phyloP scores from a whole-genome alignment of 2,329 filamentous ascomycete genomes.

The Pseudocercospora vitis region DNA sequence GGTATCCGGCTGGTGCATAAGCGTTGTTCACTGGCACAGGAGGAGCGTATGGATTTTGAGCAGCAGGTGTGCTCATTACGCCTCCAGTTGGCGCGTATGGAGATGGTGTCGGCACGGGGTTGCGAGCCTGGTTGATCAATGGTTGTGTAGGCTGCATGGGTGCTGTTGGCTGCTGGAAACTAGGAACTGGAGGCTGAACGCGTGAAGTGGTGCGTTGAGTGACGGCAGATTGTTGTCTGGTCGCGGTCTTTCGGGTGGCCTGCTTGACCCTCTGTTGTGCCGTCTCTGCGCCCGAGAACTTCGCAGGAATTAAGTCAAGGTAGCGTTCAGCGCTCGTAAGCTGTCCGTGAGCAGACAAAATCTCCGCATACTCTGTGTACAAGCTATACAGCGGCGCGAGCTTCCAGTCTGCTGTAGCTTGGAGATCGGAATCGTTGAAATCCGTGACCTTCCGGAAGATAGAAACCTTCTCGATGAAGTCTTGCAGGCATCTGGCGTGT shows the following conservation, averaged over 20 bases:
- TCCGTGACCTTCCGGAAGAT: conserved; percentile 93
- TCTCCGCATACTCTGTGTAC: conserved; percentile 95
- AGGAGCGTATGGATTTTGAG: conserved; percentile 54
- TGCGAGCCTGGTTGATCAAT: conserved; percentile 37
- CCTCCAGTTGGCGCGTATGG: conserved; percentile 44
- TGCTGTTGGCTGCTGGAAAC: conserved; percentile 41
- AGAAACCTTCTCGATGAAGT: conserved; percentile 97
- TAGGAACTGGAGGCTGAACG: conserved; percentile 21
- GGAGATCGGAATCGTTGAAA: conserved; percentile 77
- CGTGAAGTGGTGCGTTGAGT: conserved; percentile 32
- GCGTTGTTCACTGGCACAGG: conserved; percentile 34
- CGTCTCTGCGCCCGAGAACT: conserved; percentile 83
- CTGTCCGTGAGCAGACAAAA: conserved; percentile 86
- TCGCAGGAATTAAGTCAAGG: conserved; percentile 77
- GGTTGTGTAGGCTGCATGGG: conserved; percentile 37
- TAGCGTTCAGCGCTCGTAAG: conserved; percentile 86
- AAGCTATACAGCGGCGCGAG: conserved; percentile 85
- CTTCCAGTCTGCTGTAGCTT: conserved; percentile 79
- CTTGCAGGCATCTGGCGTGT: conserved; percentile 82
- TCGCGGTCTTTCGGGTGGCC: conserved; percentile 62
- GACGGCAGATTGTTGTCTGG: conserved; percentile 37
- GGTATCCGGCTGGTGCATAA: conserved; percentile 37
- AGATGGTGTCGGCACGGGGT: conserved; percentile 28
- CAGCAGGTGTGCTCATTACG: conserved; percentile 24
- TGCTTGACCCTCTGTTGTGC: conserved; percentile 81